These are phyloP conservation scores for Arctium minus DNA, from an alignment of 129 eudicot species.

Conservation along the genomic window DNA sequence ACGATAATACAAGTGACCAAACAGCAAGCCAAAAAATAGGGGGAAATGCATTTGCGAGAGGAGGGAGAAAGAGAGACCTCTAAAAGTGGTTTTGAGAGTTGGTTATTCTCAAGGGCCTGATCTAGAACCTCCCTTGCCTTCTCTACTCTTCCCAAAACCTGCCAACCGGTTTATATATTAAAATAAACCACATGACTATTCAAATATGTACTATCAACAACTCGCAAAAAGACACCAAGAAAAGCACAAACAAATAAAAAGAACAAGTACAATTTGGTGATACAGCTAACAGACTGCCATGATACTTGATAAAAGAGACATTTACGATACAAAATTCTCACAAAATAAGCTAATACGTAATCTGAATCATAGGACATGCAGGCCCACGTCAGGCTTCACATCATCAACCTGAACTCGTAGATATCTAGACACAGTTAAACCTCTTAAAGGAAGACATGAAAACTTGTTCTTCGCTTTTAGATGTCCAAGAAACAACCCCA, in stretches of 20 bases:
- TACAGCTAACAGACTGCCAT: not conserved
- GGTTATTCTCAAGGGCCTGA: conserved; percentile 66
- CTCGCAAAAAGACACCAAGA: not conserved
- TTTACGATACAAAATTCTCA: not conserved
- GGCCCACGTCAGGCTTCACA: not conserved
- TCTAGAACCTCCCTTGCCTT: conserved; percentile 89
- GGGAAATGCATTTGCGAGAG: not conserved
- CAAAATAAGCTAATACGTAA: not conserved
- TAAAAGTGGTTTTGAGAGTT: conserved; percentile 84
- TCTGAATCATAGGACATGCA: not conserved
- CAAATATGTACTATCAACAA: not conserved
- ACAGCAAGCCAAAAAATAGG: not conserved
- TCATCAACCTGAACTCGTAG: not conserved
- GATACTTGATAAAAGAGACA: not conserved
- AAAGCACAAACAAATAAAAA: not conserved
- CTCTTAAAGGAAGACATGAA: no score
- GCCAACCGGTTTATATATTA: conserved; percentile 4
- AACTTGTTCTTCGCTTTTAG: no score
- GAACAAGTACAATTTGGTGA: not conserved
- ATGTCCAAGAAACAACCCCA: no score
- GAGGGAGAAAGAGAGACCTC: conserved; percentile 56
- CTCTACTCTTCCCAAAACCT: conserved; percentile 82
- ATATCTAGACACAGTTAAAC: no score
- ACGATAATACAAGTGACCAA: not conserved
- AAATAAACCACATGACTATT: not conserved